Evolutionary conservation across 441 rosid species (phyloP), one percentile per base, ranked within the genome.

Genomic region (Capsella rubella): DNA sequence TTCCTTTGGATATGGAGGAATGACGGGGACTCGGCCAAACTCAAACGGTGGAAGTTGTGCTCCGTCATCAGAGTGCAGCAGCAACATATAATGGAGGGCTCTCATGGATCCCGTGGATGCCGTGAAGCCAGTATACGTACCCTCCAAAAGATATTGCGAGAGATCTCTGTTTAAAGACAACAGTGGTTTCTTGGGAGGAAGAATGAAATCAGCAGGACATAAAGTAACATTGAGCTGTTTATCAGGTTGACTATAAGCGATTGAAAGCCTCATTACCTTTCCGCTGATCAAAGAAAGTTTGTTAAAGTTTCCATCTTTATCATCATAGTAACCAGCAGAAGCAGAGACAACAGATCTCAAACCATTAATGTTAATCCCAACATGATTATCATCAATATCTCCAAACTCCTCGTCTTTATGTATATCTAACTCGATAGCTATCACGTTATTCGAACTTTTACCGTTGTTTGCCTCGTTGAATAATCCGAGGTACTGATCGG

Each of bases 401-500:
- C 11, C 34, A 46, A 79, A 81, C 57, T 77, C 80, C 5, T 12
- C 10, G 27, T 51, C 81, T 49, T 10, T 66, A 11, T 77, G 72
- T 31, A 78, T 77, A 45, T 81, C 87, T 12, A 84, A 54, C 72
- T 81, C 84, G 18, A 79, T 47, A 18, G 82, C 83, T 14, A 84
- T 54, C 14, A 81, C 60, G 37, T 77, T 74, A 13, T 72, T 81
- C 0, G 93, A 75, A 57, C 49, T 50, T 61, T 87, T 89, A 0
- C 93, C 96, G 1, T 79, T 2, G 77, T 80, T 85, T 10, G 67
- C 58, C 1, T 86, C 62, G 71, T 89, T 90, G 51, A 92, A 79
- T 39, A 92, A 79, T 13, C 95, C 98, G 0, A 92, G 77, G 61
- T 89, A 90, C 79, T 92, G 96, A 59, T 90, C 86, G 4, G 92